Conservation (phyloP, 2,329 filamentous ascomycete genomes). For the Scedosporium apiospermum region DNA sequence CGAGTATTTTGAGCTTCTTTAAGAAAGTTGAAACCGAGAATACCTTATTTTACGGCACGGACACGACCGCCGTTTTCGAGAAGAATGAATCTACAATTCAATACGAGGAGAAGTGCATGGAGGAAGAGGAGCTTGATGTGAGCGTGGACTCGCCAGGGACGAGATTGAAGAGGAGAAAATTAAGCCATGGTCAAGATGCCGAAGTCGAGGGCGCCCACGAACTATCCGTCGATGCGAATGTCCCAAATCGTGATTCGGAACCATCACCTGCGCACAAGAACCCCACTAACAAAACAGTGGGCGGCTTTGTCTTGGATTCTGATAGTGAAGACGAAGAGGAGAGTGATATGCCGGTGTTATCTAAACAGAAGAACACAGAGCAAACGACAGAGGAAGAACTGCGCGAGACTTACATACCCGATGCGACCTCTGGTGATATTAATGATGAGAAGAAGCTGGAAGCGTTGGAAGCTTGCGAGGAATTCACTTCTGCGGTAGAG, state of each 20-base stretch:
- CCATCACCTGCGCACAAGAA: not conserved
- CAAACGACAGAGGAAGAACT: not conserved
- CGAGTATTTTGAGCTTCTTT: slow-evolving; percentile 66
- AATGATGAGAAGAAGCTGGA: not conserved
- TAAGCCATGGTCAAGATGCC: slow-evolving; percentile 18
- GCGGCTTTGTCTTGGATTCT: slow-evolving; percentile 58
- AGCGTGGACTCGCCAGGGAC: slow-evolving; percentile 1
- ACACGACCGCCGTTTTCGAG: slow-evolving; percentile 17
- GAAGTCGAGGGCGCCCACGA: slow-evolving; percentile 2
- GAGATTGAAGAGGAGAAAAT: slow-evolving; percentile 31
- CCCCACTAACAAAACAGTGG: slow-evolving; percentile 7
- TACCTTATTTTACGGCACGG: slow-evolving; percentile 10
- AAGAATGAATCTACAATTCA: slow-evolving; percentile 21
- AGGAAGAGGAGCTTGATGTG: not conserved
- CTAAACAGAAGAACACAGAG: slow-evolving; percentile 4
- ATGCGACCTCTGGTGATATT: not conserved
- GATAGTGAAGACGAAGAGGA: slow-evolving; percentile 38
- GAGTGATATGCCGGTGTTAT: slow-evolving; percentile 5
- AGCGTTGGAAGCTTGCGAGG: not conserved
- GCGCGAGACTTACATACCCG: not conserved
- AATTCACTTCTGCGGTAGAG: not conserved
- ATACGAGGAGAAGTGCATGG: slow-evolving; percentile 15
- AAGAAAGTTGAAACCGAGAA: slow-evolving; percentile 47
- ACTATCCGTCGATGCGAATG: not conserved
- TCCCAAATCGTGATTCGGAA: not conserved